Evolutionary conservation across 1,284 basidiomycete genomes (phyloP).

Genomic region (Ustilago trichophora): DNA sequence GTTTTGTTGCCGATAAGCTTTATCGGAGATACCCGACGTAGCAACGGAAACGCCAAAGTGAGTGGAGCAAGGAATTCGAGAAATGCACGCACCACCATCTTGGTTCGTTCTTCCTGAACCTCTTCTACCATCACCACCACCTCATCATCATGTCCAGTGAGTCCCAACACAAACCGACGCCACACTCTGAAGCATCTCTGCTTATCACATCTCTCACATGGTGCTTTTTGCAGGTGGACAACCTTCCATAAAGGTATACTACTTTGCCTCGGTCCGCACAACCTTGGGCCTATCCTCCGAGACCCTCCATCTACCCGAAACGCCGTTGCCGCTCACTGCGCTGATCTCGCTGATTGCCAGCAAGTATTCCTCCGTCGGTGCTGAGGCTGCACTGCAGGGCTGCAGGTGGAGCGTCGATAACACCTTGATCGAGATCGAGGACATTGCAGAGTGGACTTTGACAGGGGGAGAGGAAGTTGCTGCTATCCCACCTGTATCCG

Average conservation of each 20-base stretch:
- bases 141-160: constrained; percentile 19
- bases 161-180: neutral
- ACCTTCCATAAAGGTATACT: constrained; percentile 15
- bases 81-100: constrained; percentile 6
- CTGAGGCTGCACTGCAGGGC: neutral
- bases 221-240: neutral
- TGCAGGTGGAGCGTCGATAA: constrained; percentile 77
- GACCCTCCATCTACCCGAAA: constrained; percentile 10
- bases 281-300: constrained; percentile 26
- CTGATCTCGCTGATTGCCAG: constrained; percentile 70
- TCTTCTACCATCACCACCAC: neutral
- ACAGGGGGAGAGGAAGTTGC: constrained; percentile 80
- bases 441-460: constrained; percentile 69
- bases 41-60: too few relatives aligned
- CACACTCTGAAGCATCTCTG: neutral
- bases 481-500: constrained; percentile 82
- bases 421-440: constrained; percentile 73
- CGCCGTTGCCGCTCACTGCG: constrained; percentile 71
- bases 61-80: too few relatives aligned
- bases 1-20: too few relatives aligned
- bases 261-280: constrained; percentile 44
- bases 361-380: constrained; percentile 1
- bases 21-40: too few relatives aligned
- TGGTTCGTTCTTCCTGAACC: neutral
- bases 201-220: neutral